A percentile compares a stretch with the other conserved stretches of the same genome.
These are phyloP conservation scores for Saksenaea vasiformis DNA, from an alignment of 371 early-diverging fungal genomes.

Conservation along the genomic window DNA sequence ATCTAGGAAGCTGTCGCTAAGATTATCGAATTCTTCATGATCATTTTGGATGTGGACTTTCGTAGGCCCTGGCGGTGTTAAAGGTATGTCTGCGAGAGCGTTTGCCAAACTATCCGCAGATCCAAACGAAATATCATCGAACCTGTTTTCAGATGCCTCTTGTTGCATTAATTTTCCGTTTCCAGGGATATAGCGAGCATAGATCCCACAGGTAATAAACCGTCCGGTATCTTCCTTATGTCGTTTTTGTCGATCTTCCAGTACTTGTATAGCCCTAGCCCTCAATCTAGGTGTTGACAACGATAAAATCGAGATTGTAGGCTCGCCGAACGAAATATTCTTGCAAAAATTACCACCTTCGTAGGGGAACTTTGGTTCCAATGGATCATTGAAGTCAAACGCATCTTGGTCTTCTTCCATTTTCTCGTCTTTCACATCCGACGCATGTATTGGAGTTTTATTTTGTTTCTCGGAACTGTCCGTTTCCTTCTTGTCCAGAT, in stretches of 20 bases:
- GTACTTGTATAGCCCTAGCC: neutral
- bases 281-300: conserved; percentile 7
- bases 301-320: conserved; percentile 1
- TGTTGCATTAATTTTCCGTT: neutral
- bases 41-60: neutral
- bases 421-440: neutral
- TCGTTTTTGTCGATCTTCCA: conserved; percentile 11
- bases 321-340: neutral
- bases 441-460: too few relatives aligned
- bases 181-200: neutral
- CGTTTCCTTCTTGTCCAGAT: too few relatives aligned
- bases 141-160: neutral
- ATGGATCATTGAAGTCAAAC: neutral
- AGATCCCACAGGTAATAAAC: neutral
- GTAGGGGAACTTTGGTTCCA: conserved; percentile 13
- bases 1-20: neutral
- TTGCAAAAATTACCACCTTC: neutral
- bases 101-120: neutral
- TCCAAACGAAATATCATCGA: neutral
- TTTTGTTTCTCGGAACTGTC: too few relatives aligned
- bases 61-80: neutral
- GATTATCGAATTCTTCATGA: neutral
- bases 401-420: neutral
- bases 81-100: neutral
- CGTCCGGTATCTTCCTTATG: conserved; percentile 13